Evolutionary conservation across 2,329 filamentous ascomycete species (phyloP).

Genomic region (Cordyceps javanica): DNA sequence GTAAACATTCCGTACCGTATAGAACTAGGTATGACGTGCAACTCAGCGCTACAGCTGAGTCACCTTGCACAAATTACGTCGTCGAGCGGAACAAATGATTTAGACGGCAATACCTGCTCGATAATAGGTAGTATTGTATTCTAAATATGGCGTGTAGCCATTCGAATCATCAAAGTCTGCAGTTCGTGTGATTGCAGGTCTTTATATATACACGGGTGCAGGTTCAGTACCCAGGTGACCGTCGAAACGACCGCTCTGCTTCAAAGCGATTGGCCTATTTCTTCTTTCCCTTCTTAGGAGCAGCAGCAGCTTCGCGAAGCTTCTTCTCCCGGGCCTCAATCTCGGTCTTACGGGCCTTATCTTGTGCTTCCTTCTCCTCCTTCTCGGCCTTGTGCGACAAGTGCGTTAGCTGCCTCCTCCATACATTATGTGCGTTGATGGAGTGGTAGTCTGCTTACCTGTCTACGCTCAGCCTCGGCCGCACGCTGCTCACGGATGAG

Average conservation of each 20-base stretch:
- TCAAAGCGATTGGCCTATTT: slow-evolving; percentile 21
- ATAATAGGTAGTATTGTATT: background rate
- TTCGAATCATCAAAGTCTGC: background rate
- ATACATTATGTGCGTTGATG: background rate
- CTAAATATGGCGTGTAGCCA: background rate
- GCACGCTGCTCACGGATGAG: slow-evolving; percentile 82
- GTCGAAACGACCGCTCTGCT: background rate
- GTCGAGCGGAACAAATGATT: background rate
- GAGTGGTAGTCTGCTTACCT: slow-evolving; percentile 43
- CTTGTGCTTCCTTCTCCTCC: slow-evolving; percentile 48
- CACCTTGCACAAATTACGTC: slow-evolving; percentile 20
- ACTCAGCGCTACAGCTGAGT: too few relatives aligned
- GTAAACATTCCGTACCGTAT: too few relatives aligned
- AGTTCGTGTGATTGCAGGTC: background rate
- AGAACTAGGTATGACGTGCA: too few relatives aligned
- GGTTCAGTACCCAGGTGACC: background rate
- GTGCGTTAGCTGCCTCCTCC: slow-evolving; percentile 15
- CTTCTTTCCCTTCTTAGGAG: slow-evolving; percentile 45
- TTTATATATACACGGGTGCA: slow-evolving; percentile 7
- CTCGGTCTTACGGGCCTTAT: slow-evolving; percentile 42
- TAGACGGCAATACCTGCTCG: background rate
- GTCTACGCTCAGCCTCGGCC: slow-evolving; percentile 74
- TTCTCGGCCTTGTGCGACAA: slow-evolving; percentile 44
- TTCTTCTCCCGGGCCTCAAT: slow-evolving; percentile 51
- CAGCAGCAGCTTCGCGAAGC: slow-evolving; percentile 46